These are phyloP conservation scores for Malassezia nana DNA, from an alignment of 1,284 basidiomycete genomes.

Conservation along the genomic window DNA sequence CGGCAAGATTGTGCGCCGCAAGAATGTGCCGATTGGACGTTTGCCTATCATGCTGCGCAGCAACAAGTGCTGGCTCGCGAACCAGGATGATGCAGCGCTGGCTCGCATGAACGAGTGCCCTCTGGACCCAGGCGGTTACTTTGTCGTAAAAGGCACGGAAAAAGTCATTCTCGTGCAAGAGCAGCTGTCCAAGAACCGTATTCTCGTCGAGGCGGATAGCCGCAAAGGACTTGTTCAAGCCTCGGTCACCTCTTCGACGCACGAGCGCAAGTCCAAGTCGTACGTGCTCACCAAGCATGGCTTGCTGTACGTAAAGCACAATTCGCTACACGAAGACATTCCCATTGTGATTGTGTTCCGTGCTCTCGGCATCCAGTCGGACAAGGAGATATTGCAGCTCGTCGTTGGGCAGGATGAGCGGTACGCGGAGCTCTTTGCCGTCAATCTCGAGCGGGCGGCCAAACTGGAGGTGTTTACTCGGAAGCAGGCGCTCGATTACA, in stretches of 20 bases:
- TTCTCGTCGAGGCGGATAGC: constrained; percentile 73
- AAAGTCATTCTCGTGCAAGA: constrained; percentile 99
- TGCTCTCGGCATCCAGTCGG: constrained; percentile 76
- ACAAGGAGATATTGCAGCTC: constrained; percentile 92
- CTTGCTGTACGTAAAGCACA: constrained; percentile 92
- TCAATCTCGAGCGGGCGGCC: constrained; percentile 83
- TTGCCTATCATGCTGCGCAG: constrained; percentile 95
- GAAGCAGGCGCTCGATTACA: constrained; percentile 89
- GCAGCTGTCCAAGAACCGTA: constrained; percentile 96
- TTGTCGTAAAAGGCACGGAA: constrained; percentile 97
- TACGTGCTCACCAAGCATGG: constrained; percentile 92
- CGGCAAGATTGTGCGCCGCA: constrained; percentile 70
- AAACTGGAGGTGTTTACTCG: constrained; percentile 65
- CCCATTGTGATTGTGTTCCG: constrained; percentile 94
- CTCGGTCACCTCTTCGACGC: constrained; percentile 86
- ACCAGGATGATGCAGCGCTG: constrained; percentile 66
- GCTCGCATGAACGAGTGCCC: constrained; percentile 95
- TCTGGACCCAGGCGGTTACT: constrained; percentile 95
- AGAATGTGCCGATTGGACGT: constrained; percentile 79
- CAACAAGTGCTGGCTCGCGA: constrained; percentile 72
- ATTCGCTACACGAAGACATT: constrained; percentile 93
- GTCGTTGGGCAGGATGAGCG: constrained; percentile 85
- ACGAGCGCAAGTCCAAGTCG: constrained; percentile 96
- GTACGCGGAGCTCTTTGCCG: constrained; percentile 77
- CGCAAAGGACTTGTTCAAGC: constrained; percentile 88